A percentile compares a stretch with the other conserved stretches of the same genome.
These are phyloP conservation scores for Triangularia verruculosa DNA, from an alignment of 2,329 filamentous ascomycete species.

Conservation along the genomic window DNA sequence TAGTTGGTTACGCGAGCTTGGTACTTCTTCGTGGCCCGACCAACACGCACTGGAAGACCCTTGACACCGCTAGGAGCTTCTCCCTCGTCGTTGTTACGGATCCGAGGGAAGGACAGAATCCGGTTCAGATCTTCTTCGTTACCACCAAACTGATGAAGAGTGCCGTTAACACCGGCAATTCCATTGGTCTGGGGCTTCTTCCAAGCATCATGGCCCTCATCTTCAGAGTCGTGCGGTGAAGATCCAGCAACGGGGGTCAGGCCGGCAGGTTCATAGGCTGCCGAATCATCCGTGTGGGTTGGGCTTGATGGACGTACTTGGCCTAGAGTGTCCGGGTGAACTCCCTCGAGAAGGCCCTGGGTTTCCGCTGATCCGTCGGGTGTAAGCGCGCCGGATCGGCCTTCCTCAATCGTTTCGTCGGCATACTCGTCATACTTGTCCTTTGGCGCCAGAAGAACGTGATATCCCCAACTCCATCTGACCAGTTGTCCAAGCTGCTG, in stretches of 20 bases:
- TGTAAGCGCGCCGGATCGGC: conserved; percentile 48
- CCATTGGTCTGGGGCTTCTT: conserved; percentile 29
- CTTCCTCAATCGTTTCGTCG: conserved; percentile 52
- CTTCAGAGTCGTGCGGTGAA: conserved; percentile 49
- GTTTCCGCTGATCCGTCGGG: conserved; percentile 42
- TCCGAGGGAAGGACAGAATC: conserved; percentile 62
- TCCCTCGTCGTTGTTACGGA: conserved; percentile 43
- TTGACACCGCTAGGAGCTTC: conserved; percentile 41
- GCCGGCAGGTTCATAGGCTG: conserved; percentile 53
- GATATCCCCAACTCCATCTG: conserved; percentile 97
- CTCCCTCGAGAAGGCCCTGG: conserved; percentile 43
- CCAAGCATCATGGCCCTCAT: conserved; percentile 39
- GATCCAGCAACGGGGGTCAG: conserved; percentile 52
- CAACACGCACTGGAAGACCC: conserved; percentile 40
- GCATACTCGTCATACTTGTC: conserved; percentile 67
- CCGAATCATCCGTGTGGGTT: conserved; percentile 42
- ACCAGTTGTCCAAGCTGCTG: conserved; percentile 95
- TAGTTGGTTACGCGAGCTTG: conserved; percentile 26
- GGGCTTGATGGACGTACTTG: conserved; percentile 33
- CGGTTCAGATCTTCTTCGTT: conserved; percentile 43
- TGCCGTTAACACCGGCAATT: neutral
- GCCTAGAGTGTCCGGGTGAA: conserved; percentile 42
- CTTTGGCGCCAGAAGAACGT: conserved; percentile 85
- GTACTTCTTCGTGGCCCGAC: conserved; percentile 32
- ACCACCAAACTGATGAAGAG: conserved; percentile 4